These are phyloP conservation scores for Aspergillus chevalieri DNA, from an alignment of 2,329 filamentous ascomycete species.

Conservation along the genomic window DNA sequence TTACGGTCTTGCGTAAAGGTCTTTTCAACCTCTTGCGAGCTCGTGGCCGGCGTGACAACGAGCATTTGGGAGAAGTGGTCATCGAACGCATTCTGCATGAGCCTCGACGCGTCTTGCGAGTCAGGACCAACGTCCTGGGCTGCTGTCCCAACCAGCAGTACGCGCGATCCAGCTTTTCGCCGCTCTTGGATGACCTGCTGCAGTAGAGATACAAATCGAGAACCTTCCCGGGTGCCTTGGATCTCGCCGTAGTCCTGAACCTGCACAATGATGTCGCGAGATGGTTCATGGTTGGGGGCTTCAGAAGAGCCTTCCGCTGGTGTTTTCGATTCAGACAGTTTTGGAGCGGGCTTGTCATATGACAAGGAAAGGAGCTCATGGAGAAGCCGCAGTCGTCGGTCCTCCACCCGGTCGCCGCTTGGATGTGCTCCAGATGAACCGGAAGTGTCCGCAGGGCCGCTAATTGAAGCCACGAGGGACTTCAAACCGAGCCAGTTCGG, in stretches of 20 bases:
- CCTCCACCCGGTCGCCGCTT: slow-evolving; percentile 19
- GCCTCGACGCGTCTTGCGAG: slow-evolving; percentile 39
- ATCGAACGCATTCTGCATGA: slow-evolving; percentile 41
- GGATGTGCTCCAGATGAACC: slow-evolving; percentile 7
- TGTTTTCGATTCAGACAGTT: slow-evolving; percentile 5
- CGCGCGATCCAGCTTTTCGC: slow-evolving; percentile 63
- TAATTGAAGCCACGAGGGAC: slow-evolving; percentile 27
- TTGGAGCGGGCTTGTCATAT: slow-evolving; percentile 5
- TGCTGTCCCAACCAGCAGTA: slow-evolving; percentile 76
- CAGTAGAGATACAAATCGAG: slow-evolving; percentile 63
- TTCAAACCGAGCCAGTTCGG: slow-evolving; percentile 27
- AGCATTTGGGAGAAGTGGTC: slow-evolving; percentile 49
- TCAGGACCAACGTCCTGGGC: slow-evolving; percentile 41
- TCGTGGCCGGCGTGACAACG: slow-evolving; percentile 47
- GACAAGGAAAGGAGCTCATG: slow-evolving; percentile 29
- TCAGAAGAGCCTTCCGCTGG: slow-evolving; percentile 8
- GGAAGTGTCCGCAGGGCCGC: slow-evolving; percentile 20
- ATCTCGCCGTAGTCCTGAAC: slow-evolving; percentile 78
- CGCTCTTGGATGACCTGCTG: slow-evolving; percentile 65
- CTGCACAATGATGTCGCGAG: slow-evolving; percentile 60
- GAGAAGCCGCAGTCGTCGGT: slow-evolving; percentile 29
- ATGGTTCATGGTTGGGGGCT: slow-evolving; percentile 10
- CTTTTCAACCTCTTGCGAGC: slow-evolving; percentile 30
- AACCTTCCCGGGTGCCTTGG: slow-evolving; percentile 61
- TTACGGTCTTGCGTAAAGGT: slow-evolving; percentile 46